A percentile compares a stretch with the other conserved stretches of the same genome.
Evolutionary conservation across 345 rosid genomes (phyloP).

Genomic region (Trapa incisa): DNA sequence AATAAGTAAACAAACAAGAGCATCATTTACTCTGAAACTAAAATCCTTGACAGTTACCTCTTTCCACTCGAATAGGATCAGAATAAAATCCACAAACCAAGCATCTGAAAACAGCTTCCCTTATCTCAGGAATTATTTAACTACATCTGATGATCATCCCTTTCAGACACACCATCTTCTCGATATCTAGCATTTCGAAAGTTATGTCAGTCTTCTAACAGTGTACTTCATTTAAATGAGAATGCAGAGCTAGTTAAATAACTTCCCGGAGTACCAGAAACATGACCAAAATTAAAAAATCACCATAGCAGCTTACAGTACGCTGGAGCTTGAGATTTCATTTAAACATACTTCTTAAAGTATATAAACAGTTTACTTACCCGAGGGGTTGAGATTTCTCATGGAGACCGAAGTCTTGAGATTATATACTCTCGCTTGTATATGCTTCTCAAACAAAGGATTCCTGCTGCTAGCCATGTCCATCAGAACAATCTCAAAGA

Average conservation of each 20-base stretch:
- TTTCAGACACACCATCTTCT: slow-evolving; percentile 92
- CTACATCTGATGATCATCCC: slow-evolving; percentile 95
- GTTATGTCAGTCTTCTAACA: background rate
- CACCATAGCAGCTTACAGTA: background rate
- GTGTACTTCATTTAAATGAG: background rate
- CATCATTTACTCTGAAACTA: background rate
- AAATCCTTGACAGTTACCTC: slow-evolving; percentile 44
- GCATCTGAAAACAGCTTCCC: slow-evolving; percentile 90
- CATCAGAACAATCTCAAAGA: slow-evolving; percentile 90
- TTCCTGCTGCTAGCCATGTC: slow-evolving; percentile 68
- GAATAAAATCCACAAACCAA: slow-evolving; percentile 79
- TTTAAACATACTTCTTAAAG: background rate
- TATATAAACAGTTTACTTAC: slow-evolving; percentile 18
- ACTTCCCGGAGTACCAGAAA: background rate
- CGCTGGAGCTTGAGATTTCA: background rate
- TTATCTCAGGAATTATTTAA: slow-evolving; percentile 88
- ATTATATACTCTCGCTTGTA: slow-evolving; percentile 71
- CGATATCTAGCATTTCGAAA: slow-evolving; percentile 46
- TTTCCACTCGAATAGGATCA: slow-evolving; percentile 77
- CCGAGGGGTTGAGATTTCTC: slow-evolving; percentile 94
- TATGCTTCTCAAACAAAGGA: slow-evolving; percentile 75
- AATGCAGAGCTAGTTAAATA: background rate
- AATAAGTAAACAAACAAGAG: slow-evolving; percentile 8
- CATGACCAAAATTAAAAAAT: background rate
- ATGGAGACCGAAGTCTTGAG: slow-evolving; percentile 66